phyloP scores from a whole-genome alignment of 306 rosid genomes.

The Mimosa pudica region DNA sequence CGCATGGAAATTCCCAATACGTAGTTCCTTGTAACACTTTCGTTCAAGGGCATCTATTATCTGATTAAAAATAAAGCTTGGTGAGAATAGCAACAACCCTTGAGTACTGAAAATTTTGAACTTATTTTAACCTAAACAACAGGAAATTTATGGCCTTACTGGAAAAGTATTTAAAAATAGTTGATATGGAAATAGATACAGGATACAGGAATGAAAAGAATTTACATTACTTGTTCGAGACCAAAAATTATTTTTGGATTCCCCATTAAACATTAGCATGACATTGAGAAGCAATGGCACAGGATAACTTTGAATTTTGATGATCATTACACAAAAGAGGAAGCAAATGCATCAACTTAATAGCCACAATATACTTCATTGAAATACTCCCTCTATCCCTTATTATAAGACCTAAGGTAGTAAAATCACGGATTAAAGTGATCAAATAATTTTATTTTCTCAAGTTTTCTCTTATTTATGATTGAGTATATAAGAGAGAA shows the following conservation, averaged over 20 bases:
- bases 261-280: not conserved
- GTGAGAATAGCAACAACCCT: slow-evolving; percentile 33
- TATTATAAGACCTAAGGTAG: no score
- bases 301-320: slow-evolving; percentile 1
- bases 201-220: slow-evolving; percentile 15
- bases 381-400: no score
- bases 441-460: no score
- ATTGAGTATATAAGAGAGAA: no score
- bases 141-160: slow-evolving; percentile 16
- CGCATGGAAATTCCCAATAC: slow-evolving; percentile 71
- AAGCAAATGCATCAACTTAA: slow-evolving; percentile 9
- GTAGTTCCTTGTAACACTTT: slow-evolving; percentile 92
- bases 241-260: not conserved
- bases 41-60: slow-evolving; percentile 80
- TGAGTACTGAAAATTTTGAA: slow-evolving; percentile 26
- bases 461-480: no score
- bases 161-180: not conserved
- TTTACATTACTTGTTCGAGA: not conserved
- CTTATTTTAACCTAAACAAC: slow-evolving; percentile 23
- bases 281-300: not conserved
- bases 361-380: not conserved
- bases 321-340: slow-evolving; percentile 12
- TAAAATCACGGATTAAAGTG: no score
- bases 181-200: slow-evolving; percentile 15
- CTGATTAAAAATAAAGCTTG: slow-evolving; percentile 54